Conservation (phyloP, 352 stramenopile genomes). For the Pythium biforme region DNA sequence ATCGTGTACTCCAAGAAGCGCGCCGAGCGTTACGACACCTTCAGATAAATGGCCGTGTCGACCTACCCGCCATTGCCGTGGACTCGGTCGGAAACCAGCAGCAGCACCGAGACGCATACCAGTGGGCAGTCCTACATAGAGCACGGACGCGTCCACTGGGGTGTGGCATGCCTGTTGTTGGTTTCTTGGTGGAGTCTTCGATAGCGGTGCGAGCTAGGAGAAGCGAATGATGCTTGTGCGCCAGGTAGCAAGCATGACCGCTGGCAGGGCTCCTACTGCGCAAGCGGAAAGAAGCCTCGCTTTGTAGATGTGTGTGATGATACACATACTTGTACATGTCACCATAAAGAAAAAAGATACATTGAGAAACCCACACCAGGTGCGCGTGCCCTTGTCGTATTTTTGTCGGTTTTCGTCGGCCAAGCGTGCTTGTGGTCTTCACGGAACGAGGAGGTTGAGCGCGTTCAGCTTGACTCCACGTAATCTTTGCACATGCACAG, state of each 20-base stretch:
- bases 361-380: constrained; percentile 13
- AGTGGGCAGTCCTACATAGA: not conserved
- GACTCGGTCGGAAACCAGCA: not conserved
- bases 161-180: not conserved
- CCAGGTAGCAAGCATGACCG: not conserved
- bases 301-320: constrained; percentile 13
- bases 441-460: not conserved
- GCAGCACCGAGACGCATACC: not conserved
- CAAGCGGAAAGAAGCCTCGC: not conserved
- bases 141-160: not conserved
- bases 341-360: constrained; percentile 26
- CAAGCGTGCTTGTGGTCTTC: not conserved
- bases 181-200: not conserved
- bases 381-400: not conserved
- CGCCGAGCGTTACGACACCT: constrained; percentile 71
- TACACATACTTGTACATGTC: constrained; percentile 16
- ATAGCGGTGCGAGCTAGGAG: not conserved
- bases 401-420: not conserved
- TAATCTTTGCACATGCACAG: constrained; percentile 85
- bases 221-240: not conserved
- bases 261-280: not conserved
- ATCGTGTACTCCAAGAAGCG: constrained; percentile 88
- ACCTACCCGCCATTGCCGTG: not conserved
- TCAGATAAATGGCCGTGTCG: constrained; percentile 48
- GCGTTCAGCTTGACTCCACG: constrained; percentile 43